Base-by-base conservation (phyloP, 2,329 filamentous ascomycete genomes). In the Aspergillus persii region DNA sequence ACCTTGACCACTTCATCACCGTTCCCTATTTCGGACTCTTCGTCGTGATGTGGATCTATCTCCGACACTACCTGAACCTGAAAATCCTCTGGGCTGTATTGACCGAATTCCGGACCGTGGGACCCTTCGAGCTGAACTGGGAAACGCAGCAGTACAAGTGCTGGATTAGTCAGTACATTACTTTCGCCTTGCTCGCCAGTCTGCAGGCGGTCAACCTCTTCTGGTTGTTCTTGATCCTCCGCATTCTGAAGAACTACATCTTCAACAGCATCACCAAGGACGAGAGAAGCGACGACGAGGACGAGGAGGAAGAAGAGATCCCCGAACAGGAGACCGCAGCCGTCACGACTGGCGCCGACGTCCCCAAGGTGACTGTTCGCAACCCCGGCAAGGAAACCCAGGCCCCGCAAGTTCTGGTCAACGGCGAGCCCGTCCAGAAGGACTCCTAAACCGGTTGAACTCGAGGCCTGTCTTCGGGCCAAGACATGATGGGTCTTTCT, bases 1-100 rank as follows among this genome's bases (percentile, higher is more conserved):
- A 98, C 79, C 79, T 97, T 67, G 90, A 96, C 72, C 87, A 88
- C 57, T 80, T 84, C 59, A 80, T 96, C 50, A 90, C 91, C n/a
- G 86, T 83, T 0, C 92, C 91, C 15, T 96, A 94, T 80, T 97
- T 95, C 77, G 86, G 85, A 71, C 66, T 89, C 67, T 97, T 96
- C 80, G 89, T 96, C 75, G 80, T 80, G 64, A 82, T 89, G 61
- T 98, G 93, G 93, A 87, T 92, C 70, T 97, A 98, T 80, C 81
- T 94, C 63, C 91, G 93, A 57, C 93, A 98, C 78, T 91, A 87
- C 49, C 71, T 81, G 57, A 81, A 81, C 63, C 69, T 81, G 55
- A 75, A 77, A 63, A 79, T 80, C 54, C 73, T 81, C 53, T 80
- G 78, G 74, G 76, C 77, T 36, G 72, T 77, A 15, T 64, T 80